These are phyloP conservation scores for Rhodamnia rubescens DNA, from an alignment of 345 rosid species.

Conservation along the genomic window DNA sequence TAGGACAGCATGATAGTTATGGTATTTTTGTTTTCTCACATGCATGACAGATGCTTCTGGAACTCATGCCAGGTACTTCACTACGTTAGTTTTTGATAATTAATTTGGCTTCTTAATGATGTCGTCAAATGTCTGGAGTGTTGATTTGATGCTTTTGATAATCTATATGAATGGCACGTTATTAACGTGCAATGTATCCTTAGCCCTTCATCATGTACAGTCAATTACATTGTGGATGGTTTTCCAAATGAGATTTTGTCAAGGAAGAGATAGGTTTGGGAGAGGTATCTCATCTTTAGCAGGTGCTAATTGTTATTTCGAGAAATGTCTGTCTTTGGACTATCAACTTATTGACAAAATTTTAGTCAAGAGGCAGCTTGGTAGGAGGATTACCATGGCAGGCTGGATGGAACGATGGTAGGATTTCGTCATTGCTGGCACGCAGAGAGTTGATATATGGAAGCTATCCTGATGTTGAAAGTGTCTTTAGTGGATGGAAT, in stretches of 20 bases:
- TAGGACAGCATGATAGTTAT: neutral
- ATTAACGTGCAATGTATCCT: neutral
- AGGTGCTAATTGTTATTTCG: neutral
- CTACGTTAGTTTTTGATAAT: neutral
- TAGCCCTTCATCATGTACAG: neutral
- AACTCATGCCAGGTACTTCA: neutral
- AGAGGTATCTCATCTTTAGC: neutral
- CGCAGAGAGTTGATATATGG: neutral
- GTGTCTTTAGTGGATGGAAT: neutral
- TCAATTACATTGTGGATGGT: neutral
- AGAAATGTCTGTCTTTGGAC: neutral
- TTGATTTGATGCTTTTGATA: neutral
- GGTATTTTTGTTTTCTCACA: neutral
- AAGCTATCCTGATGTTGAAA: neutral
- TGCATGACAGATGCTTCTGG: neutral
- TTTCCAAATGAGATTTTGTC: neutral
- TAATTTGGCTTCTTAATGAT: neutral
- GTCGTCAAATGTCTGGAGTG: neutral
- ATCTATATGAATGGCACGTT: neutral
- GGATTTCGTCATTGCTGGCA: neutral
- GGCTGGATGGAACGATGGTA: too few relatives aligned
- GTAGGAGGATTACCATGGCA: neutral
- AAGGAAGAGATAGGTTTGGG: neutral
- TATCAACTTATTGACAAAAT: neutral
- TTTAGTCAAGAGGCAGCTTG: neutral